Conservation (phyloP, 1,284 basidiomycete genomes). For the Tilletia indica region DNA sequence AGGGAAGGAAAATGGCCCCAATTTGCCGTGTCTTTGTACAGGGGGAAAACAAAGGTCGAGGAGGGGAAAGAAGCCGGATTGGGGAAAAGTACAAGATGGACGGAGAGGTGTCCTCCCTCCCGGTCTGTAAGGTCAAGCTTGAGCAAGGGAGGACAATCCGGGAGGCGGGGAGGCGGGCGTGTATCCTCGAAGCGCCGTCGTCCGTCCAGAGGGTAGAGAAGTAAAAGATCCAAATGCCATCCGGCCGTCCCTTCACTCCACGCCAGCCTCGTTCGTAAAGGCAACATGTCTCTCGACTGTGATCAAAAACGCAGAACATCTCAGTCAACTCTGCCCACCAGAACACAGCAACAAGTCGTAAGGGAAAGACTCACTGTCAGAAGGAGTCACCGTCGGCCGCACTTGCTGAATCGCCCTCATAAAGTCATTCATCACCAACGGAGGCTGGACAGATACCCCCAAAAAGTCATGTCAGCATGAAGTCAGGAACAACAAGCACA, state of each 20-base stretch:
- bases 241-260: conserved; percentile 33
- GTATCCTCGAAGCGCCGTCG: no score
- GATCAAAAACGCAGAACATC: not conserved
- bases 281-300: conserved; percentile 72
- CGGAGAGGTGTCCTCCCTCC: no score
- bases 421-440: conserved; percentile 67
- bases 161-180: no score
- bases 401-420: conserved; percentile 77
- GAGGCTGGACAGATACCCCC: conserved; percentile 23
- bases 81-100: no score
- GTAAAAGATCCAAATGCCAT: no score
- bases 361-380: conserved; percentile 66
- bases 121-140: no score
- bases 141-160: no score
- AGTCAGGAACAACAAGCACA: conserved; percentile 59
- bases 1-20: no score
- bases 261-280: conserved; percentile 77
- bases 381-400: conserved; percentile 81
- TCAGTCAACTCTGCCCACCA: not conserved
- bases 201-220: no score
- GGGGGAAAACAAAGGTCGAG: no score
- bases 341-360: not conserved
- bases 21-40: no score
- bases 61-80: no score
- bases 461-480: not conserved